Percentiles rank a stretch among this genome's conserved stretches.
Evolutionary conservation across 2,329 filamentous ascomycete genomes (phyloP).

Genomic region (Diaporthe citriasiana): DNA sequence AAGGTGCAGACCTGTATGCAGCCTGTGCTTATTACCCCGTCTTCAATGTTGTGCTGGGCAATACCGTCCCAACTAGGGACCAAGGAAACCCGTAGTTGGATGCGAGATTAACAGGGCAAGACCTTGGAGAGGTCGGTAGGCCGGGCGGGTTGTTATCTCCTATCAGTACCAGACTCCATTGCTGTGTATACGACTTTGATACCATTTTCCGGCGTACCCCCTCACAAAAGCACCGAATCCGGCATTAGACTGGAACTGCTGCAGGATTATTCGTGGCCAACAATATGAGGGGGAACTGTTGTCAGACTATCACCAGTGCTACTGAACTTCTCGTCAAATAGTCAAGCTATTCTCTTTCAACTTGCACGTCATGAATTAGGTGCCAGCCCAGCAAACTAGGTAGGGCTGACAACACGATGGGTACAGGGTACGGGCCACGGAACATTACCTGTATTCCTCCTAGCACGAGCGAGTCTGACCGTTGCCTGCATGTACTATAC

Average conservation of each 20-base stretch:
- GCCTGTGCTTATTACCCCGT: slow-evolving; percentile 32
- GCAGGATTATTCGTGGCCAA: slow-evolving; percentile 10
- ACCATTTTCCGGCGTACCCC: neutral
- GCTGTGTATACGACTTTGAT: slow-evolving; percentile 13
- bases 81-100: slow-evolving; percentile 16
- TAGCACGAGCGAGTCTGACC: slow-evolving; percentile 11
- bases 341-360: neutral
- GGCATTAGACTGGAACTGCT: slow-evolving; percentile 20
- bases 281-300: neutral
- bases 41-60: slow-evolving; percentile 22
- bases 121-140: slow-evolving; percentile 22
- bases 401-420: slow-evolving; percentile 16
- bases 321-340: neutral
- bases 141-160: slow-evolving; percentile 27
- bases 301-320: neutral
- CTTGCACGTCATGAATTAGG: neutral
- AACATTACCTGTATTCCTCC: slow-evolving; percentile 15
- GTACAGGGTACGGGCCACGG: neutral
- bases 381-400: neutral
- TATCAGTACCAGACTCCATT: slow-evolving; percentile 25
- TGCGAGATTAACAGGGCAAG: slow-evolving; percentile 18
- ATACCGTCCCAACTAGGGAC: slow-evolving; percentile 13
- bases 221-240: neutral
- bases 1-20: slow-evolving; percentile 30
- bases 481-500: too few species aligned